Evolutionary conservation across 2,329 filamentous ascomycete species (phyloP).

Genomic region (Venturia effusa): DNA sequence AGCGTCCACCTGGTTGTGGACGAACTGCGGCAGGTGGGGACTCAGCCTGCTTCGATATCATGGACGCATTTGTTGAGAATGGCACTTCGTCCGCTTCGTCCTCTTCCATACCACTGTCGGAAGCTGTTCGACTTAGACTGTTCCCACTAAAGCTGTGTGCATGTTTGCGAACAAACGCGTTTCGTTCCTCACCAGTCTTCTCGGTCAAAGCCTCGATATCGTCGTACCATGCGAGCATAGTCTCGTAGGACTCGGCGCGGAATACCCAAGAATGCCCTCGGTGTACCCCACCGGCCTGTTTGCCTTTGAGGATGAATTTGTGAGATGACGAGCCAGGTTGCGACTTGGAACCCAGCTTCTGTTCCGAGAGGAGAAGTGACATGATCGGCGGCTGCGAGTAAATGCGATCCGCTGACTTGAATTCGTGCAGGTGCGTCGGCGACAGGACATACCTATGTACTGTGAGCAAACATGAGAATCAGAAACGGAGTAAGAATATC

Average conservation of each 20-base stretch:
- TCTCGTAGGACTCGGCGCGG: conserved; percentile 65
- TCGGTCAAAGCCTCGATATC: conserved; percentile 86
- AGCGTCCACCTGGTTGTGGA: conserved; percentile 87
- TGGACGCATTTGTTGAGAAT: conserved; percentile 48
- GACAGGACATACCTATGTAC: conserved; percentile 76
- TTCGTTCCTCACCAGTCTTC: conserved; percentile 77
- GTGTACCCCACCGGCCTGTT: conserved; percentile 87
- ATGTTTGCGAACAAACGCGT: conserved; percentile 75
- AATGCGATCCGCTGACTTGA: conserved; percentile 93
- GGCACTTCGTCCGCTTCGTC: conserved; percentile 56
- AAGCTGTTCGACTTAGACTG: conserved; percentile 42
- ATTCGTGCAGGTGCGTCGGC: conserved; percentile 94
- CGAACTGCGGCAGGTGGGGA: conserved; percentile 39
- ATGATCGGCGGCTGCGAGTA: conserved; percentile 77
- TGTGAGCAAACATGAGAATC: conserved; percentile 10
- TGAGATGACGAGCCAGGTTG: conserved; percentile 73
- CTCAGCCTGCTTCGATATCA: conserved; percentile 20
- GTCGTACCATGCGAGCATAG: conserved; percentile 94
- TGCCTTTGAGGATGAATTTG: conserved; percentile 96
- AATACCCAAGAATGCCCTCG: conserved; percentile 63
- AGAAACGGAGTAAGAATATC: conserved; percentile 22
- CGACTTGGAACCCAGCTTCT: conserved; percentile 90
- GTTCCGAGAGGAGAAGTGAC: conserved; percentile 89
- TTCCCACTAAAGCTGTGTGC: conserved; percentile 63
- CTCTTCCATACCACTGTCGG: conserved; percentile 65